Evolutionary conservation across 2,329 filamentous ascomycete genomes (phyloP).

Genomic region (Sphaerulina populicola): DNA sequence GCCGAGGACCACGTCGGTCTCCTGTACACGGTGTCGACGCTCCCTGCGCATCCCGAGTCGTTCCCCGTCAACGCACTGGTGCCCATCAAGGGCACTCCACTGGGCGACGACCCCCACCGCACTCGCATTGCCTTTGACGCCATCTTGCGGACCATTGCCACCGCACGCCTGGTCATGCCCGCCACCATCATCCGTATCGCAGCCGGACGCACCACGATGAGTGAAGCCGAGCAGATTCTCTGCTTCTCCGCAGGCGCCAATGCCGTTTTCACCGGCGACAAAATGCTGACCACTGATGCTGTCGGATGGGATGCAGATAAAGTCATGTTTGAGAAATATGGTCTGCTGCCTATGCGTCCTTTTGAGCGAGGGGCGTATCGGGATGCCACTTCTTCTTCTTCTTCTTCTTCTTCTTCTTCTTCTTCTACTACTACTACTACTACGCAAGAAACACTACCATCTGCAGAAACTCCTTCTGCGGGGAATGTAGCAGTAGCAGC

Average conservation of each 20-base stretch:
- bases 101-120: conserved; percentile 51
- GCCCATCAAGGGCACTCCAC: conserved; percentile 79
- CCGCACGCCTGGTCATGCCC: conserved; percentile 74
- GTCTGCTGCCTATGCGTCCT: conserved; percentile 63
- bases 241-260: conserved; percentile 90
- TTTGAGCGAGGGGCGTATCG: conserved; percentile 32
- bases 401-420: too few species aligned
- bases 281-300: conserved; percentile 89
- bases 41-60: conserved; percentile 76
- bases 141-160: conserved; percentile 73
- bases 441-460: conserved; percentile 17
- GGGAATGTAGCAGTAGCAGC: conserved; percentile 1
- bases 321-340: conserved; percentile 75
- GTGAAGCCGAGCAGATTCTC: conserved; percentile 78
- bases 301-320: conserved; percentile 86
- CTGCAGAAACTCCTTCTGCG: not conserved
- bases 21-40: conserved; percentile 70
- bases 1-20: conserved; percentile 72
- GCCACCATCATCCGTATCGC: conserved; percentile 79
- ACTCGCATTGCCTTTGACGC: conserved; percentile 67
- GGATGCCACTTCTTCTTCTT: conserved; percentile 13
- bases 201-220: conserved; percentile 73
- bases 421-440: not conserved
- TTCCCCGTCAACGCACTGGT: conserved; percentile 89
- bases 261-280: conserved; percentile 90